These are phyloP conservation scores for Ballota nigra DNA, from an alignment of 257 asterid species.

Conservation along the genomic window DNA sequence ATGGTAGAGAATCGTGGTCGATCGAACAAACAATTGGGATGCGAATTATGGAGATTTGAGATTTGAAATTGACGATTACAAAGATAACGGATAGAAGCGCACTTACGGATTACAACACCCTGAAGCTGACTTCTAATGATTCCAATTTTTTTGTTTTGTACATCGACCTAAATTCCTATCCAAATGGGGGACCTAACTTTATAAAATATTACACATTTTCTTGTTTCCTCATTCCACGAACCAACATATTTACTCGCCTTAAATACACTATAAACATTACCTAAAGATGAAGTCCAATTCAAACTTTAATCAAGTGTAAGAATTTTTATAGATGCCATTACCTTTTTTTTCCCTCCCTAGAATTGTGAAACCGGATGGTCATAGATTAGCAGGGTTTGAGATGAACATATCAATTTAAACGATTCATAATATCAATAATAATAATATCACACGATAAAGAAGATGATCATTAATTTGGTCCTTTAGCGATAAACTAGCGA, in stretches of 20 bases:
- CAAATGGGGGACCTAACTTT: neutral
- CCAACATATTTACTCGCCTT: neutral
- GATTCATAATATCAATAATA: too few relatives aligned
- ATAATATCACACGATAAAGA: too few relatives aligned
- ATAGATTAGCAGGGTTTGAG: too few relatives aligned
- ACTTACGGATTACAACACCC: conserved; percentile 13
- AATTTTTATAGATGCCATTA: neutral
- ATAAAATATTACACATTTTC: neutral
- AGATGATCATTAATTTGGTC: too few relatives aligned
- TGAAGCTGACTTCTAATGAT: neutral
- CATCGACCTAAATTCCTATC: neutral
- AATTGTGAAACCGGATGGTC: too few relatives aligned
- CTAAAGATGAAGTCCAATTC: neutral
- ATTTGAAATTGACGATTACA: conserved; percentile 10
- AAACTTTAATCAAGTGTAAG: too few relatives aligned
- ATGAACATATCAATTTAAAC: too few relatives aligned
- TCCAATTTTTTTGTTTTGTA: neutral
- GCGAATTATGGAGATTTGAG: conserved; percentile 14
- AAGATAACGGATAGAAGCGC: conserved; percentile 14
- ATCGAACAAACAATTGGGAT: conserved; percentile 7
- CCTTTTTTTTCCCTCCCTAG: too few relatives aligned
- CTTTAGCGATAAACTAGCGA: too few relatives aligned
- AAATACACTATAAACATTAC: neutral
- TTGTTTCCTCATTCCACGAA: neutral
- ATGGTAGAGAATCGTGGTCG: neutral